Evolutionary conservation across 768 basidiomycete genomes (phyloP), one percentile per base, ranked within the genome.

Genomic region (Russula sp.): DNA sequence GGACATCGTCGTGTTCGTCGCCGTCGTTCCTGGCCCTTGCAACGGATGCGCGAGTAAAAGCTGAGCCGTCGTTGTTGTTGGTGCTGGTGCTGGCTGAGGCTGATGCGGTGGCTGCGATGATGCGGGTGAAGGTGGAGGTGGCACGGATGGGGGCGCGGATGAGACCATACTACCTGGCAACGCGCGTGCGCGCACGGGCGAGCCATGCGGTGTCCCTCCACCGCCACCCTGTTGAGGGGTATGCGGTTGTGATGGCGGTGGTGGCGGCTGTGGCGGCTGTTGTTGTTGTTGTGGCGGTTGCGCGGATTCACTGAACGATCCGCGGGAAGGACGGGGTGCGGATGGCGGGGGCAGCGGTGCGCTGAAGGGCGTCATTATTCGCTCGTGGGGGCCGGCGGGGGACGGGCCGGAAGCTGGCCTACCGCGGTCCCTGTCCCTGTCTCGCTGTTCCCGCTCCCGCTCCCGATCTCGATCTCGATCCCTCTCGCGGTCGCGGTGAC

Each of bases 351-450:
- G 56, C 16, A 48, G 51, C 8, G 58, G 55, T 7, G 42, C 53
- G 36, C 56, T 67, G 58, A 72, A 70, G 7, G 72, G 71, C 7
- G 70, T 70, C 64, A 72, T 67, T 51, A 69, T 47, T 22, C 71
- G 71, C 22, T 74, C 73, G 39, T 71, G 70, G 16, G 67, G 64
- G 11, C 69, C 67, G 50, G 66, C 51, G 7, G 63, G 67, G 13
- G 66, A 63, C 49, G 70, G 68, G 35, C 68, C 68, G 39, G 65
- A 56, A 25, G 67, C 64, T 13, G 64, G 64, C 22, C 64, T 56
- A 10, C 61, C 66, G 16, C 65, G 65, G 13, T 63, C 61, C 43
- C 61, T 54, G 35, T 60, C 59, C 32, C 58, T 52, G 54, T 50
- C 46, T 48, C 16, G 66, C 29, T 25, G 20, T 29, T 59, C 58